phyloP scores from a whole-genome alignment of 2,329 filamentous ascomycete genomes.

The Teratosphaeria nubilosa region DNA sequence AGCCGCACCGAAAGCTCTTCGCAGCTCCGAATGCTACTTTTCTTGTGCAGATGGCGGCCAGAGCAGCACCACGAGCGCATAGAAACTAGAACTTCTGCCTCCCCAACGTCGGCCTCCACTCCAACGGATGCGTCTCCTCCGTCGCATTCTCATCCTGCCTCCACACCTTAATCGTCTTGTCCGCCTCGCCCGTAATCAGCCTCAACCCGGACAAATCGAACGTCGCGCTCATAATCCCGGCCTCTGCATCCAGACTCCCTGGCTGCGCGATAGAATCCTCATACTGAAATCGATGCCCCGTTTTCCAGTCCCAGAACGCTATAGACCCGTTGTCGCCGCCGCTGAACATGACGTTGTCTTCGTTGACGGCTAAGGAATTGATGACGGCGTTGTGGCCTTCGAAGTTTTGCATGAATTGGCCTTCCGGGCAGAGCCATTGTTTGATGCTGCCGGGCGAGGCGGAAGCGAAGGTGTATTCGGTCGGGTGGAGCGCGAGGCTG shows the following conservation, averaged over 20 bases:
- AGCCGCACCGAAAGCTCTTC: no score
- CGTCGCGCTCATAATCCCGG: slow-evolving; percentile 86
- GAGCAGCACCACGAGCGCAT: no score
- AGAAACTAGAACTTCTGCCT: slow-evolving; percentile 52
- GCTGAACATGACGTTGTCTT: slow-evolving; percentile 89
- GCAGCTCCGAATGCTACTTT: no score
- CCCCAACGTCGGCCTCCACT: slow-evolving; percentile 78
- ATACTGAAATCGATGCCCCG: slow-evolving; percentile 81
- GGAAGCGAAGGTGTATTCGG: slow-evolving; percentile 91
- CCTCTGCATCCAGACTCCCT: slow-evolving; percentile 85
- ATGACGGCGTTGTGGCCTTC: slow-evolving; percentile 94
- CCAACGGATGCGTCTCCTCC: slow-evolving; percentile 78
- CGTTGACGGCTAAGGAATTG: slow-evolving; percentile 86
- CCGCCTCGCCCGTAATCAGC: slow-evolving; percentile 86
- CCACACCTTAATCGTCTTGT: slow-evolving; percentile 97
- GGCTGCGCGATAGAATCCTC: slow-evolving; percentile 89
- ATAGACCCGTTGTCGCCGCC: slow-evolving; percentile 94
- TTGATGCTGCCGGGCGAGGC: slow-evolving; percentile 92
- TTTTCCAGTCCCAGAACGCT: slow-evolving; percentile 99
- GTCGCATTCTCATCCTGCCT: slow-evolving; percentile 87
- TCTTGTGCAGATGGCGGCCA: no score
- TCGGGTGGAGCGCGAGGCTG: slow-evolving; percentile 71
- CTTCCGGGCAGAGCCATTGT: slow-evolving; percentile 98
- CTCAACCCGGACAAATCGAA: slow-evolving; percentile 84
- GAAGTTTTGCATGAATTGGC: slow-evolving; percentile 98